Evolutionary conservation across 768 basidiomycete genomes (phyloP), one percentile per base, ranked within the genome.

Genomic region (Boletales sp.): DNA sequence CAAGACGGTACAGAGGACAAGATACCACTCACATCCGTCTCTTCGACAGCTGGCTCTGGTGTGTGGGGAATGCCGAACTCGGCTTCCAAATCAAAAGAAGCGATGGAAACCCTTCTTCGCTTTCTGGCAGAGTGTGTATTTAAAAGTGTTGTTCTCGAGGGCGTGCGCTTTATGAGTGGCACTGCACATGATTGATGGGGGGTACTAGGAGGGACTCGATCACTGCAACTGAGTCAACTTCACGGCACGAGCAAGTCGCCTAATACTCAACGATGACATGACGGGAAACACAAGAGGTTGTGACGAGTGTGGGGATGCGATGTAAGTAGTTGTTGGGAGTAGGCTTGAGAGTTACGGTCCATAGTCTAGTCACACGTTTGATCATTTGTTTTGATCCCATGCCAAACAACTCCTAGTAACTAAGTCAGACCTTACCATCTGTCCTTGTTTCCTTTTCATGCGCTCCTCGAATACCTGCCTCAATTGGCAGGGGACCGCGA

Each of bases 91-190:
- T 78, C 73, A 19, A 67, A 65, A 15, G 70, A 70, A 8, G 70
- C 62, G 8, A 70, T 58, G 2, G 77, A 78, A 15, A 76, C 62
- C 15, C 76, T 64, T 55, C 75, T 63, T 33, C 73, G 62, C 54
- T 78, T 78, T 46, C 68, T 46, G 39, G 63, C 53, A 7, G 76
- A 76, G 25, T 70, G 73, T 35, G 70, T 62, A 48, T 70, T 73
- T 8, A 72, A 71, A 38, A 72, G 63, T 12, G 69, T 74, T 28
- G 67, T 60, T 49, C 66, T 65, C 28, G 72, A 71, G 8, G 68
- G 62, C 7, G 66, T 64, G 7, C 74, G 73, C 46, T 74, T 74
- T 62, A 66, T 30, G 58, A 48, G 57, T 60, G 62, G 57, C 53
- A 51, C 64, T 30, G 50, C 50, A 53, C 59, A 67, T 54, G 51